These are phyloP conservation scores for Fusarium newnesense DNA, from an alignment of 2,329 filamentous ascomycete genomes.

Conservation along the genomic window DNA sequence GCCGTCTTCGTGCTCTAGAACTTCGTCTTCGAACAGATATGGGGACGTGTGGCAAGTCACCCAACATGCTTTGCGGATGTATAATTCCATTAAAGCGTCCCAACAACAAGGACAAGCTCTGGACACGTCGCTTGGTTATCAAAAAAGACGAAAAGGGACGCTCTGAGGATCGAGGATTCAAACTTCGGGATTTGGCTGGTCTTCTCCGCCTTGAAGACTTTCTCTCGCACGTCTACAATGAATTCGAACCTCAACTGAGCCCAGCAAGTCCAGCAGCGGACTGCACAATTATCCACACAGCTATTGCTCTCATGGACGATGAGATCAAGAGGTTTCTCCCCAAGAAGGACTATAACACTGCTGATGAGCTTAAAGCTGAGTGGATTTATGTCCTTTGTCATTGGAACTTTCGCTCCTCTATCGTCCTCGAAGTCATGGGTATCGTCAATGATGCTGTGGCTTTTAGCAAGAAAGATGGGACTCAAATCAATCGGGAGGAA, in stretches of 20 bases:
- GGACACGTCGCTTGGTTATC: conserved; percentile 7
- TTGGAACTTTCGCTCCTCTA: not conserved
- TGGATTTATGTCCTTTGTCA: conserved; percentile 14
- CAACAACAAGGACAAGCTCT: conserved; percentile 20
- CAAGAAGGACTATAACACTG: not conserved
- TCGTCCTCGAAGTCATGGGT: conserved; percentile 4
- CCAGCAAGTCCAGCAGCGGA: not conserved
- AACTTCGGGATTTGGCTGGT: conserved; percentile 21
- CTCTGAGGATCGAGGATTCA: not conserved
- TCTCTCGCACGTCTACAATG: conserved; percentile 5
- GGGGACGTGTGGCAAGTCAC: conserved; percentile 6
- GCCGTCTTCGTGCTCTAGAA: conserved; percentile 17
- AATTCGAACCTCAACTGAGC: conserved; percentile 6
- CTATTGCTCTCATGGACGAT: conserved; percentile 17
- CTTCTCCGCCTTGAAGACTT: conserved; percentile 31
- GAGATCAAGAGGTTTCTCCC: conserved; percentile 3
- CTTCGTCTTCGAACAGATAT: conserved; percentile 1
- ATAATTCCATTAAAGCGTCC: conserved; percentile 14
- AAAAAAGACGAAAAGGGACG: not conserved
- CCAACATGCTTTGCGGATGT: conserved; percentile 26
- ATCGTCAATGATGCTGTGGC: conserved; percentile 1
- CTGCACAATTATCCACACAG: not conserved
- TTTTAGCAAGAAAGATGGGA: conserved; percentile 5
- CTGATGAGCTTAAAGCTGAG: not conserved
- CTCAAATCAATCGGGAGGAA: conserved; percentile 1